Conservation (phyloP, 768 basidiomycete genomes). For the Panaeolus papilionaceus region DNA sequence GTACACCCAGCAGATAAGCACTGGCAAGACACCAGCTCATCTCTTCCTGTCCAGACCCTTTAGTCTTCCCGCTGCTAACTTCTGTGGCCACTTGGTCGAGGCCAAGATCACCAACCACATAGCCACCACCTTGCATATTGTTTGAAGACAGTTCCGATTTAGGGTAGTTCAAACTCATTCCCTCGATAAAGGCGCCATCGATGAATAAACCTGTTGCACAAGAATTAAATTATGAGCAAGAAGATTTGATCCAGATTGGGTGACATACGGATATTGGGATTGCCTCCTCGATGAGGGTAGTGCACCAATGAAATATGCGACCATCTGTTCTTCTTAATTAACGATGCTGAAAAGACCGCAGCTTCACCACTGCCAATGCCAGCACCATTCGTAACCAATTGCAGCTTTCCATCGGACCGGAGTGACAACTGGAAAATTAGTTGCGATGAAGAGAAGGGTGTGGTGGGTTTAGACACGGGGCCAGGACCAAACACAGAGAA, state of each 20-base stretch:
- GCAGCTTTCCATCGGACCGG: constrained; percentile 62
- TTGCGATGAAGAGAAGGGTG: not conserved
- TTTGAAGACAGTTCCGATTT: constrained; percentile 40
- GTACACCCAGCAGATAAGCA: constrained; percentile 62
- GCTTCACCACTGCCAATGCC: constrained; percentile 33
- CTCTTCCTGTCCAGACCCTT: not conserved
- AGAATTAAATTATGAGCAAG: constrained; percentile 6
- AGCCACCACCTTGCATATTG: not conserved
- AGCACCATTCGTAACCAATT: constrained; percentile 45
- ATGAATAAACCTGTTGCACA: constrained; percentile 67
- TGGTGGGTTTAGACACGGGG: not conserved
- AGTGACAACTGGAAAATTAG: constrained; percentile 45
- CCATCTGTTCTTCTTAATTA: constrained; percentile 67
- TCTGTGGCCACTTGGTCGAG: not conserved
- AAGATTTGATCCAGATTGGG: not conserved
- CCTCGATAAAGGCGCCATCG: constrained; percentile 73
- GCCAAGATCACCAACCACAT: not conserved
- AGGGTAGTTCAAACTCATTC: constrained; percentile 70
- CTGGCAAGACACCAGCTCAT: constrained; percentile 73
- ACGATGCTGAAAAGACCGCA: constrained; percentile 50
- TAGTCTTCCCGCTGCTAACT: not conserved
- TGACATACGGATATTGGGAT: constrained; percentile 65
- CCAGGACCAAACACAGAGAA: constrained; percentile 35
- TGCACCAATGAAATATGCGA: constrained; percentile 74
- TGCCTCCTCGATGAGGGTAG: constrained; percentile 59